These are phyloP conservation scores for Penicillium dipodomyicola DNA, from an alignment of 495 filamentous ascomycete genomes.

Conservation along the genomic window DNA sequence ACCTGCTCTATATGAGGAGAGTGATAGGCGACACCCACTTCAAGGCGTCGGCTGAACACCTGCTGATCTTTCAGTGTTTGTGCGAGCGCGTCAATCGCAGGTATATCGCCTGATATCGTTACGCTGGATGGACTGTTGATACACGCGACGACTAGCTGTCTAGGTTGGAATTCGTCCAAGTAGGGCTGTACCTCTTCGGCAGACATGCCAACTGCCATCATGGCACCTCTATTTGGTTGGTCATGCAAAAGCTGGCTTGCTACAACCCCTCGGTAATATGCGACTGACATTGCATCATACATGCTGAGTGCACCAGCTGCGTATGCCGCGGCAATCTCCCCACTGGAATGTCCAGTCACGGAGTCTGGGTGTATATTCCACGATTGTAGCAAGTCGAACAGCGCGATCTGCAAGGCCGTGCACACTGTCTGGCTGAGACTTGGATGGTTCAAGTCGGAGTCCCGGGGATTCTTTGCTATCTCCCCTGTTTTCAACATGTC, in stretches of 20 bases:
- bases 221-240: conserved; percentile 20
- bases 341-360: conserved; percentile 60
- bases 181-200: conserved; percentile 21
- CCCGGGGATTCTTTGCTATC: conserved; percentile 5
- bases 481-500: conserved; percentile 13
- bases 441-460: conserved; percentile 17
- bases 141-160: conserved; percentile 42
- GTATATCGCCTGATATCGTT: conserved; percentile 44
- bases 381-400: conserved; percentile 32
- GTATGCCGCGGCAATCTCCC: conserved; percentile 54
- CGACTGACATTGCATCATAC: conserved; percentile 35
- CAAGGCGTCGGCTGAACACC: conserved; percentile 53
- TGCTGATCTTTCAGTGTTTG: conserved; percentile 41
- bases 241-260: conserved; percentile 17
- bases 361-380: conserved; percentile 31
- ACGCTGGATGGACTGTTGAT: conserved; percentile 45
- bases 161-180: conserved; percentile 7
- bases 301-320: conserved; percentile 28
- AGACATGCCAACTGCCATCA: conserved; percentile 37
- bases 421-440: conserved; percentile 25
- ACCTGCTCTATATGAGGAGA: conserved; percentile 57
- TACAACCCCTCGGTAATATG: conserved; percentile 29
- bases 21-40: conserved; percentile 63
- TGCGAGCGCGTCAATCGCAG: conserved; percentile 39
- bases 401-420: conserved; percentile 32